A percentile compares a stretch with the other conserved stretches of the same genome.
Conservation (phyloP, 306 rosid genomes). For the Dicorynia guianensis region DNA sequence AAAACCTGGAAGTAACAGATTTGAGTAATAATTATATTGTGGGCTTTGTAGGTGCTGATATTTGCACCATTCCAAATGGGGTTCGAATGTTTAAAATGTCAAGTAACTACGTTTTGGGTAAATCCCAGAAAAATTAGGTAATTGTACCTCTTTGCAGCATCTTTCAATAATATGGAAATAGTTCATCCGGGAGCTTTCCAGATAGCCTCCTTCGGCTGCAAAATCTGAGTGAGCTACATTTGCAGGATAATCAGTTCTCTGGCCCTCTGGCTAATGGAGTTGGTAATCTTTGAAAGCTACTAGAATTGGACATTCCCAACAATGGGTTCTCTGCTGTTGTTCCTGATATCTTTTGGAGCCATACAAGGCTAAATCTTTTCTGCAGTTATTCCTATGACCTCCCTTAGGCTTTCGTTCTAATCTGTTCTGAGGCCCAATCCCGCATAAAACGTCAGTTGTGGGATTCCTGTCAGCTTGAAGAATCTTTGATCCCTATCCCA, state of each 20-base stretch:
- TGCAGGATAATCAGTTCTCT: slow-evolving; percentile 37
- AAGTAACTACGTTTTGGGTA: slow-evolving; percentile 30
- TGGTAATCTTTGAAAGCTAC: slow-evolving; percentile 34
- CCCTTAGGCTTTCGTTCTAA: slow-evolving; percentile 46
- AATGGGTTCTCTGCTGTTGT: slow-evolving; percentile 36
- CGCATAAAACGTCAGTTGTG: slow-evolving; percentile 35
- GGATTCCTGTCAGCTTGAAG: slow-evolving; percentile 40
- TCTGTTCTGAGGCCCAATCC: slow-evolving; percentile 47
- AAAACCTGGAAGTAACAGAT: slow-evolving; percentile 40
- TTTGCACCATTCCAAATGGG: slow-evolving; percentile 22
- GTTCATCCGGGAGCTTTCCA: slow-evolving; percentile 34
- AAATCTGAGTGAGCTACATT: slow-evolving; percentile 19
- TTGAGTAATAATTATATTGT: slow-evolving; percentile 32
- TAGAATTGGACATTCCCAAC: slow-evolving; percentile 38
- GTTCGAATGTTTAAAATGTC: no score
- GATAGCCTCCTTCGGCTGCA: slow-evolving; percentile 34
- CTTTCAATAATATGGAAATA: slow-evolving; percentile 33
- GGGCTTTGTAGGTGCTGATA: slow-evolving; percentile 16
- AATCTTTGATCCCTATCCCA: slow-evolving; percentile 37
- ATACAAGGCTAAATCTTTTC: slow-evolving; percentile 35
- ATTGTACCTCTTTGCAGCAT: slow-evolving; percentile 38
- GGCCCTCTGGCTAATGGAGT: slow-evolving; percentile 18
- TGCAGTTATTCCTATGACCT: slow-evolving; percentile 33
- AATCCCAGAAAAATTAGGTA: slow-evolving; percentile 36
- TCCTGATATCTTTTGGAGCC: slow-evolving; percentile 37